These are phyloP conservation scores for Phytophthora agathidicida DNA, from an alignment of 352 stramenopile species.

Conservation along the genomic window DNA sequence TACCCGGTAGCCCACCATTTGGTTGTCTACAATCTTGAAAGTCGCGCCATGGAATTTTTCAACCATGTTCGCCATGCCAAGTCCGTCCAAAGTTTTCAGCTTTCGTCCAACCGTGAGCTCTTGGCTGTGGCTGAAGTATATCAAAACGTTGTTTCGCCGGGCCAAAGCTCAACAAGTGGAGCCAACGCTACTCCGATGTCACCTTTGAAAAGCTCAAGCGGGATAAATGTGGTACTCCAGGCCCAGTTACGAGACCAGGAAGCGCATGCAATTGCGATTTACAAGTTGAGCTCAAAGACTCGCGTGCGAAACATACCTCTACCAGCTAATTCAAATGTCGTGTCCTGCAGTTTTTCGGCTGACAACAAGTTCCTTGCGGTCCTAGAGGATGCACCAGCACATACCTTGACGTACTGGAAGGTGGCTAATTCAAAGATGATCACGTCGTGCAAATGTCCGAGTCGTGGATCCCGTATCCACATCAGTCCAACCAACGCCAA, in stretches of 20 bases:
- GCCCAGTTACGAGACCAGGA: conserved; percentile 41
- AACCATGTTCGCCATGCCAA: conserved; percentile 59
- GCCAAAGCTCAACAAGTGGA: background rate
- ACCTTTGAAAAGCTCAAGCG: conserved; percentile 5
- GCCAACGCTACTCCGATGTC: conserved; percentile 1
- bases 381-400: conserved; percentile 70
- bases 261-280: conserved; percentile 66
- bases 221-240: background rate
- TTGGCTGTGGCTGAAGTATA: conserved; percentile 70
- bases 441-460: conserved; percentile 71
- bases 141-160: conserved; percentile 9
- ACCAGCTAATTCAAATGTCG: conserved; percentile 59
- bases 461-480: conserved; percentile 64
- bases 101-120: conserved; percentile 73
- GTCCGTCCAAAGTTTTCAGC: conserved; percentile 66
- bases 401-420: conserved; percentile 86
- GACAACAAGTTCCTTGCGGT: conserved; percentile 83
- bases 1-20: conserved; percentile 77
- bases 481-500: conserved; percentile 73
- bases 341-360: conserved; percentile 69
- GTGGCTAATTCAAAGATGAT: conserved; percentile 78
- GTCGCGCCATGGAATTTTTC: conserved; percentile 72
- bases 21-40: conserved; percentile 65
- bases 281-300: conserved; percentile 51
- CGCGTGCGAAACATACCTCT: conserved; percentile 54